Conservation (phyloP, 163 green algal genomes). For the Scenedesmus sp. region DNA sequence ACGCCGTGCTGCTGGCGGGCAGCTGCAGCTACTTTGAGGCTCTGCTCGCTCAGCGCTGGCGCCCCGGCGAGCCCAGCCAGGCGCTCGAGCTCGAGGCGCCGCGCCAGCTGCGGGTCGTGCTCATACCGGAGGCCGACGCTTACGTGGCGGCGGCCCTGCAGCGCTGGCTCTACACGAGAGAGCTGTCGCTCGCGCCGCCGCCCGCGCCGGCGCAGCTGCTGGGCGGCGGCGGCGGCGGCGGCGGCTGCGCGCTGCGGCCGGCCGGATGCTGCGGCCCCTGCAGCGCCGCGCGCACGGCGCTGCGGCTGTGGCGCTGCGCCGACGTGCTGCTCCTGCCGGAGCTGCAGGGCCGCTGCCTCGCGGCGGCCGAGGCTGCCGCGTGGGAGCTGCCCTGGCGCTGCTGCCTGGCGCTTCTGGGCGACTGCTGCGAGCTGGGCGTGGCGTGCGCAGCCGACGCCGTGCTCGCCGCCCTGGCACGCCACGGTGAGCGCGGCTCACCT, state of each 20-base stretch:
- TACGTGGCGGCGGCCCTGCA: conserved; percentile 10
- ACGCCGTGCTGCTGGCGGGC: conserved; percentile 35
- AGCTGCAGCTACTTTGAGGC: conserved; percentile 48
- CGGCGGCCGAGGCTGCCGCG: background rate
- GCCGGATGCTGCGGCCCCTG: conserved; percentile 7
- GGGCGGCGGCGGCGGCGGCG: too few relatives aligned
- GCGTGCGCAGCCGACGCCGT: background rate
- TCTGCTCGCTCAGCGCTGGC: conserved; percentile 43
- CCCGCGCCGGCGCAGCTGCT: background rate
- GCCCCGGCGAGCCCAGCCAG: background rate
- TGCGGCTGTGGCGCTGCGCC: conserved; percentile 36
- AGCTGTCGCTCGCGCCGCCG: conserved; percentile 1
- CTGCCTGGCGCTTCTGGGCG: conserved; percentile 31
- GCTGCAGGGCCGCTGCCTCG: background rate
- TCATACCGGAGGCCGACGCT: conserved; percentile 10
- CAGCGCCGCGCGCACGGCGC: background rate
- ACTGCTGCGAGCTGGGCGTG: conserved; percentile 9
- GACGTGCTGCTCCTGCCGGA: conserved; percentile 46
- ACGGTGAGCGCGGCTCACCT: background rate
- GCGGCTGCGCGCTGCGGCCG: background rate
- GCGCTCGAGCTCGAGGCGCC: background rate
- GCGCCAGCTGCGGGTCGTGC: conserved; percentile 3
- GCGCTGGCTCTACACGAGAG: conserved; percentile 22
- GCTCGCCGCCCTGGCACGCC: background rate
- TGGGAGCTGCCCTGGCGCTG: background rate